Base-by-base conservation (phyloP, 345 rosid species). In the Rhodamnia rubescens region DNA sequence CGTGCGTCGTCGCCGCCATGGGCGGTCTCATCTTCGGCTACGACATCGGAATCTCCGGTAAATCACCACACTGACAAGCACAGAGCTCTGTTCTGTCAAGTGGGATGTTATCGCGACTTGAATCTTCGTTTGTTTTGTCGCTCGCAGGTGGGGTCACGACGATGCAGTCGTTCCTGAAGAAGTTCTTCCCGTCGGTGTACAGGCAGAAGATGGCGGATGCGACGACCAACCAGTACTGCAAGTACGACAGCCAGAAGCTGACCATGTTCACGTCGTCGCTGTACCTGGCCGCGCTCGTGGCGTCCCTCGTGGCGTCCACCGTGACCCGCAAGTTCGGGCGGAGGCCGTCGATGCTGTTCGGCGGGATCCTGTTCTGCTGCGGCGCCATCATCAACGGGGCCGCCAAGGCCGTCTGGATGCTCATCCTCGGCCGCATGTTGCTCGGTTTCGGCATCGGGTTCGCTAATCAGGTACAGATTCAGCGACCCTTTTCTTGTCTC, bases 371-470 rank as follows among this genome's bases (percentile, higher is more conserved):
- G 36, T 98, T 98, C 91, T 94, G 89, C 29, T 87, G 91, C 53
- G 99, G 99, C 40, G 99, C 99, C 69, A 87, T 96, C 54, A 85
- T 98, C 85, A 98, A 98, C 57, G 99, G 98, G 53, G 86, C 90
- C 20, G 98, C 99, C 44, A 42, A 92, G 84, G 91, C 88, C 8
- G 94, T 98, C 21, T 94, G 95, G 98, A 98, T 98, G 99, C 92
- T 98, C 78, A 95, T 95, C 83, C 86, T 96, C 49, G 99, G 99
- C 11, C 92, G 99, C 81, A 90, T 98, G 24, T 88, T 98, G 85
- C 98, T 98, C 32, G 99, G 99, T 85, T 96, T 98, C 44, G 99
- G 99, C 56, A 92, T 98, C 74, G 99, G 99, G 22, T 98, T 98
- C 82, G 98, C 99, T 81, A 98, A 96, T 89, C 99, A 98, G 99